Percentiles rank a stretch among this genome's conserved stretches.
Evolutionary conservation across 2,329 filamentous ascomycete species (phyloP).

Genomic region (Sarocladium kiliense): DNA sequence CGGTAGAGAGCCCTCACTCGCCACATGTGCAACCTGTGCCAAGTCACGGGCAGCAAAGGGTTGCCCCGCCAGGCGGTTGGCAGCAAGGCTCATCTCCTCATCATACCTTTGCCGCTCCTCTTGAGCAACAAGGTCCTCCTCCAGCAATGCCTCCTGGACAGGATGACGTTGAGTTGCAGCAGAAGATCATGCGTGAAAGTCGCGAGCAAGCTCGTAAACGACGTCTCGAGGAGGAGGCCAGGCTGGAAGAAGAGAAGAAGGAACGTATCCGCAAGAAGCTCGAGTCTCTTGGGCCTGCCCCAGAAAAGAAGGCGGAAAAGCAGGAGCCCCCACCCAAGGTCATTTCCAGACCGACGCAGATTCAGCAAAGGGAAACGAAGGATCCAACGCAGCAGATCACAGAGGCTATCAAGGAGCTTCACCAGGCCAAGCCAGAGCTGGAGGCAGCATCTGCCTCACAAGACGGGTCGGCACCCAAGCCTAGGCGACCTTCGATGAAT

Average conservation of each 20-base stretch:
- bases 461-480: background rate
- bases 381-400: conserved; percentile 3
- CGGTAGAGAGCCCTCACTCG: conserved; percentile 45
- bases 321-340: conserved; percentile 42
- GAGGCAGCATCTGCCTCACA: background rate
- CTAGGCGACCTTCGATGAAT: conserved; percentile 14
- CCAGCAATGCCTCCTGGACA: conserved; percentile 25
- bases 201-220: conserved; percentile 65
- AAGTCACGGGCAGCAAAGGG: conserved; percentile 15
- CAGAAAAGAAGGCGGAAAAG: conserved; percentile 54
- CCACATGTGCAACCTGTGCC: conserved; percentile 25
- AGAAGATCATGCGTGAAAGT: conserved; percentile 67
- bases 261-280: conserved; percentile 70
- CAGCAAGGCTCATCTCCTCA: conserved; percentile 28
- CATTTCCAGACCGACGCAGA: conserved; percentile 25
- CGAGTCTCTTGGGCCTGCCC: conserved; percentile 61
- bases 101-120: conserved; percentile 32
- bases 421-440: conserved; percentile 3
- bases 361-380: conserved; percentile 27
- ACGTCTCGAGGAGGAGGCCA: conserved; percentile 61
- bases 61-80: conserved; percentile 25
- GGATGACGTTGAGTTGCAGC: conserved; percentile 56
- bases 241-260: conserved; percentile 65
- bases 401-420: conserved; percentile 7
- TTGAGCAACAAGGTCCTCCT: conserved; percentile 23